These are phyloP conservation scores for Thalassiosira sp. DNA, from an alignment of 352 stramenopile species.

Conservation along the genomic window DNA sequence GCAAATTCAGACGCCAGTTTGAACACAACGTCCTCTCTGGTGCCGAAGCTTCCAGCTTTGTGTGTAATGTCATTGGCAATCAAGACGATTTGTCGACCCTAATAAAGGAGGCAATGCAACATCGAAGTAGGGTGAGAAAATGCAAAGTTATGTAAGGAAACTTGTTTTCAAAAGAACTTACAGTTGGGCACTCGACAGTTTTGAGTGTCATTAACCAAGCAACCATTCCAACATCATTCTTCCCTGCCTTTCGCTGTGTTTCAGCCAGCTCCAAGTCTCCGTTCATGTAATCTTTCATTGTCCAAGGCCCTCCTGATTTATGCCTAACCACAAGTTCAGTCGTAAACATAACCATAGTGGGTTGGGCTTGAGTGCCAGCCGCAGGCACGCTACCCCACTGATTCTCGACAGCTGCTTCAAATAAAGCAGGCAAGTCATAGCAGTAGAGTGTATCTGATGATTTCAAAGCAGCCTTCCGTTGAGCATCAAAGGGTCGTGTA, in stretches of 20 bases:
- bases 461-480: slow-evolving; percentile 87
- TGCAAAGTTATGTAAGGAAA: slow-evolving; percentile 3
- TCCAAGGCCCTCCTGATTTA: slow-evolving; percentile 75
- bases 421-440: slow-evolving; percentile 99
- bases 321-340: slow-evolving; percentile 92
- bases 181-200: slow-evolving; percentile 95
- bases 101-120: slow-evolving; percentile 5
- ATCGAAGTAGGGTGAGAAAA: neutral
- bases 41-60: slow-evolving; percentile 99
- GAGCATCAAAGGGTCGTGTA: slow-evolving; percentile 91
- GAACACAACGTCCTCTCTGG: slow-evolving; percentile 98
- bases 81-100: slow-evolving; percentile 94
- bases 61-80: slow-evolving; percentile 99
- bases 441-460: slow-evolving; percentile 92
- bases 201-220: slow-evolving; percentile 97
- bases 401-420: slow-evolving; percentile 94
- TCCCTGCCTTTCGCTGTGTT: slow-evolving; percentile 87
- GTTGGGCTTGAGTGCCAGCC: slow-evolving; percentile 61
- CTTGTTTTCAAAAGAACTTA: slow-evolving; percentile 46
- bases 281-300: slow-evolving; percentile 82
- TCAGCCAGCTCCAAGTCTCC: slow-evolving; percentile 86
- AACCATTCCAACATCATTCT: slow-evolving; percentile 99
- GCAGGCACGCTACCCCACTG: slow-evolving; percentile 73
- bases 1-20: slow-evolving; percentile 95
- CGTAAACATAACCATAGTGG: slow-evolving; percentile 89